Evolutionary conservation across 805 yeast genomes (phyloP).

Genomic region (Suhomyces prunicola): DNA sequence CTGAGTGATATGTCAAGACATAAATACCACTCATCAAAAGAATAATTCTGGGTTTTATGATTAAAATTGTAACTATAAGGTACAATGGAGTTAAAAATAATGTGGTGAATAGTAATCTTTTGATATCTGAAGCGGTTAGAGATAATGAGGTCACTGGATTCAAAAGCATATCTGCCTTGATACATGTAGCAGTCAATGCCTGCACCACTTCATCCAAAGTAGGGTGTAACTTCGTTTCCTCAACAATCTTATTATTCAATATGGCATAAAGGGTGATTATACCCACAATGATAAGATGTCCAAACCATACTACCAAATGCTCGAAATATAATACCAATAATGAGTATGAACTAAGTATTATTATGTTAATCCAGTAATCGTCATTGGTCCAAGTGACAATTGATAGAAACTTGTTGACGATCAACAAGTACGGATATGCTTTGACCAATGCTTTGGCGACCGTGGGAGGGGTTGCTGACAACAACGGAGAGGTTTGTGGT

Average conservation of each 20-base stretch:
- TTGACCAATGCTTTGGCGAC: conserved; percentile 79
- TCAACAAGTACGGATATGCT: conserved; percentile 80
- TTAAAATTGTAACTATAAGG: conserved; percentile 60
- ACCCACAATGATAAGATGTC: conserved; percentile 71
- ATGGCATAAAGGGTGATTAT: conserved; percentile 58
- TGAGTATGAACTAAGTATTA: conserved; percentile 54
- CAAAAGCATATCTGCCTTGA: conserved; percentile 72
- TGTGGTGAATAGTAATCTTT: conserved; percentile 77
- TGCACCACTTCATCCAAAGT: conserved; percentile 85
- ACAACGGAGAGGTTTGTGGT: conserved; percentile 71
- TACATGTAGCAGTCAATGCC: conserved; percentile 67
- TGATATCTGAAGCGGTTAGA: conserved; percentile 75
- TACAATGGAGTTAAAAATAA: conserved; percentile 84
- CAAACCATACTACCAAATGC: conserved; percentile 70
- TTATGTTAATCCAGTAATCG: conserved; percentile 70
- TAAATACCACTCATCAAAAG: conserved; percentile 57
- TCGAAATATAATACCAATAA: conserved; percentile 75
- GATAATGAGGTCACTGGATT: conserved; percentile 75
- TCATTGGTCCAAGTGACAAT: conserved; percentile 90
- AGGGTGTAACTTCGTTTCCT: conserved; percentile 62
- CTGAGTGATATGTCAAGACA: conserved; percentile 78
- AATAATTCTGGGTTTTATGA: conserved; percentile 68
- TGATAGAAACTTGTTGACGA: conserved; percentile 65
- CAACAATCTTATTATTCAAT: conserved; percentile 53
- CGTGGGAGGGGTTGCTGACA: conserved; percentile 86